Percentiles rank a stretch among this genome's conserved stretches.
phyloP scores from a whole-genome alignment of 345 rosid species.

The Punica granatum region DNA sequence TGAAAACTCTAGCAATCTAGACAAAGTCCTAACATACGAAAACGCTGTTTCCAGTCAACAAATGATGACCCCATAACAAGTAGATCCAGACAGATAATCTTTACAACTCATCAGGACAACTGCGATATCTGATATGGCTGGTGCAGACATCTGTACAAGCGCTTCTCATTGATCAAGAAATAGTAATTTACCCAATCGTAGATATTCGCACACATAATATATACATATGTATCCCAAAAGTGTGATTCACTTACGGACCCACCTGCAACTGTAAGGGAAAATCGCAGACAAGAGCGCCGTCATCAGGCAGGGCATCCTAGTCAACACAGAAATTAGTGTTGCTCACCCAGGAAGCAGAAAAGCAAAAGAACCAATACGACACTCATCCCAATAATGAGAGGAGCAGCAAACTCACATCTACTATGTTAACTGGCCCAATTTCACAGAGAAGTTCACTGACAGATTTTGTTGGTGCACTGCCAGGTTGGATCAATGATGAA shows the following conservation, averaged over 20 bases:
- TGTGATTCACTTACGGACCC: background rate
- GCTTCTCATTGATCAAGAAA: background rate
- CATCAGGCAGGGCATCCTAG: background rate
- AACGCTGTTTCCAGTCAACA: background rate
- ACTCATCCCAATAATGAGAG: background rate
- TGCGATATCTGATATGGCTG: background rate
- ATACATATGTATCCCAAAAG: background rate
- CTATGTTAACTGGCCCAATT: constrained; percentile 32
- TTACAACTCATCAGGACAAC: too few species aligned
- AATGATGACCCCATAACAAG: background rate
- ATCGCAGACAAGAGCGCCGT: background rate
- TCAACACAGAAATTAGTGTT: background rate
- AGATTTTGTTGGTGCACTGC: constrained; percentile 46
- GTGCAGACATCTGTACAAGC: background rate
- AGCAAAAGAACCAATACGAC: background rate
- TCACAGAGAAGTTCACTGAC: constrained; percentile 59
- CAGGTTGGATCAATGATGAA: constrained; percentile 74
- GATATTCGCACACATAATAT: background rate
- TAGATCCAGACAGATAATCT: background rate
- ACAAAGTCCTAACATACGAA: background rate
- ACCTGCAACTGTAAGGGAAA: background rate
- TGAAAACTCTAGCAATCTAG: background rate
- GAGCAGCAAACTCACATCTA: constrained; percentile 20
- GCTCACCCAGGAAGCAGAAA: background rate
- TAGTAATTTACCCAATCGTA: background rate